These are phyloP conservation scores for Diutina mesorugosa DNA, from an alignment of 1,139 yeast genomes.

Conservation along the genomic window DNA sequence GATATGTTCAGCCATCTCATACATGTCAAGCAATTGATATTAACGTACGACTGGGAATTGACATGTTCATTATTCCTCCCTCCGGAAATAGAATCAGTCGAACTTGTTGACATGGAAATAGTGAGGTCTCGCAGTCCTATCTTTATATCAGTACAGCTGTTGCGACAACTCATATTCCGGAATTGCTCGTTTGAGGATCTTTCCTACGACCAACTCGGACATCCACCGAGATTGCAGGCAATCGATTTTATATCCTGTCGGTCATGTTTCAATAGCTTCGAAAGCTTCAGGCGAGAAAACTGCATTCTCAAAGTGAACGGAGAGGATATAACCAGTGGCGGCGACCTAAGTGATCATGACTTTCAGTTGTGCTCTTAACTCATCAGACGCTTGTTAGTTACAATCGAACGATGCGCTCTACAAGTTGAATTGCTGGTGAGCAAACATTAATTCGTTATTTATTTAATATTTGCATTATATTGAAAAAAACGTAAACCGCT, in stretches of 20 bases:
- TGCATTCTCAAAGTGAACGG: background rate
- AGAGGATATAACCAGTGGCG: background rate
- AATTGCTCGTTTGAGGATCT: background rate
- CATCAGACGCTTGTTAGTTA: background rate
- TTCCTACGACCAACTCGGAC: background rate
- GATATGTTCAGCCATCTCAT: background rate
- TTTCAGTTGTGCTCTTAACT: background rate
- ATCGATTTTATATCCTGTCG: background rate
- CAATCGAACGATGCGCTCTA: no score
- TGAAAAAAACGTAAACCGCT: no score
- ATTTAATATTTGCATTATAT: no score
- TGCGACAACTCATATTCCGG: background rate
- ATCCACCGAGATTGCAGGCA: background rate
- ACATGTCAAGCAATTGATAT: background rate
- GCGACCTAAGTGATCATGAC: background rate
- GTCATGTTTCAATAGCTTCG: background rate
- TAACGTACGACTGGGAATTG: background rate
- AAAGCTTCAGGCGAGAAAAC: background rate
- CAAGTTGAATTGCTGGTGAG: no score
- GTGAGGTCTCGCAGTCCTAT: background rate
- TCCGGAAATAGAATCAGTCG: background rate
- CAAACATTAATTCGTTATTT: no score
- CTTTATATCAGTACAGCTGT: background rate
- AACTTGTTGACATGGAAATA: background rate
- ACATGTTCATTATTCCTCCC: background rate